phyloP scores from a whole-genome alignment of 345 rosid genomes.

The Gynandropsis gynandra region DNA sequence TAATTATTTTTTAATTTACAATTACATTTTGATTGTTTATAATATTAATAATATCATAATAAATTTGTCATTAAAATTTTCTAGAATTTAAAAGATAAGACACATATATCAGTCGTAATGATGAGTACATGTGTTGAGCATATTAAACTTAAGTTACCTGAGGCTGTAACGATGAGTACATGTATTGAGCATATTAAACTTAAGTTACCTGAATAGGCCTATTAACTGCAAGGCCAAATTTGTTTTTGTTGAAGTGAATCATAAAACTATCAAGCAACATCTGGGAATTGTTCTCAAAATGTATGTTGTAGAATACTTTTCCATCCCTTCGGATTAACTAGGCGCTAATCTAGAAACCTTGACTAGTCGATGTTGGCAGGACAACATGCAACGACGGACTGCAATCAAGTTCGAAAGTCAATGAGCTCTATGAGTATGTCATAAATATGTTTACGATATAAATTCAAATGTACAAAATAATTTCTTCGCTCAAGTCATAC shows the following conservation, averaged over 20 bases:
- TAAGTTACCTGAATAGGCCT: conserved; percentile 81
- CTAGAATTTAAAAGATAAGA: too few relatives aligned
- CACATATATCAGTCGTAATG: too few relatives aligned
- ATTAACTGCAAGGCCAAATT: conserved; percentile 90
- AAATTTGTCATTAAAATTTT: too few relatives aligned
- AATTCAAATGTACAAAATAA: background rate
- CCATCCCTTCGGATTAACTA: conserved; percentile 72
- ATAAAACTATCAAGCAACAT: conserved; percentile 87
- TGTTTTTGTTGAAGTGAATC: conserved; percentile 98
- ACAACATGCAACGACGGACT: conserved; percentile 80
- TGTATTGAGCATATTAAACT: conserved; percentile 1
- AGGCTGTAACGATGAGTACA: background rate
- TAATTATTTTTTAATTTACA: too few relatives aligned
- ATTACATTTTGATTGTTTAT: too few relatives aligned
- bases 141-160: too few relatives aligned
- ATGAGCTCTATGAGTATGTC: conserved; percentile 18
- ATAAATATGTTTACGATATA: too few relatives aligned
- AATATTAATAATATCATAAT: too few relatives aligned
- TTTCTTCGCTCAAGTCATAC: conserved; percentile 17
- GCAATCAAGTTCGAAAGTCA: conserved; percentile 30
- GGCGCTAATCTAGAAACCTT: conserved; percentile 96
- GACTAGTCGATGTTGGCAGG: conserved; percentile 74
- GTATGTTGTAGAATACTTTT: conserved; percentile 66
- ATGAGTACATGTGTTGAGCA: too few relatives aligned
- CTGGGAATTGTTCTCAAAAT: conserved; percentile 87